Evolutionary conservation across 495 filamentous ascomycete species (phyloP), one percentile per base, ranked within the genome.

Genomic region (Cudoniella acicularis): DNA sequence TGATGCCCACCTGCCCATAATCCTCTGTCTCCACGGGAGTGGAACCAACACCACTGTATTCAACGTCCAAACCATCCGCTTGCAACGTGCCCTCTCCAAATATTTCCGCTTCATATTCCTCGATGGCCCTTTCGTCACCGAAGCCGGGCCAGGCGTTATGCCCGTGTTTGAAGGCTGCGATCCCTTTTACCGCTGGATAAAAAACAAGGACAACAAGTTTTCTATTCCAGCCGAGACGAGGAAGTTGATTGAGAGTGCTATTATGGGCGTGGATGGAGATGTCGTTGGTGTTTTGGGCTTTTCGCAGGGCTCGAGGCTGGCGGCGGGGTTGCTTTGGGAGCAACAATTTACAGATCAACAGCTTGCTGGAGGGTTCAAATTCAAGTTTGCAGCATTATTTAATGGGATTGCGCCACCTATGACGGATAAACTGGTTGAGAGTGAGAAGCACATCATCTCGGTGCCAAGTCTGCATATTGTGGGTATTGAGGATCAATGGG

Each of bases 11-110:
- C 40, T 65, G 63, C 64, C 64, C 24, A 24, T 52, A 17, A 60
- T 88, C 53, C 79, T 89, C 43, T 83, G 83, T 57, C 81, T 88
- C 17, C 85, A 88, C 65, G 85, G 82, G 9, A 75, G 77, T 58
- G 84, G 83, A 26, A 87, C 84, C 26, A 86, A 81, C 62, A 76
- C 69, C 41, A 56, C 68, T 0, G 83, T 84, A 56, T 83, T 87
- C 66, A 74, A 78, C 56, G 78, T 82, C 2, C 83, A 87, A 60
- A 81, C 82, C 10, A 72, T 85, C 82, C 62, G 64, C 72, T 67
- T 60, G 10, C 59, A 56, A 41, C 47, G 26, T 17, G 26, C 42
- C 3, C 59, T 67, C 2, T 45, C 52, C 16, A 1, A 49, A 8
- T 22, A 56, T 11, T 74, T 74, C 56, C 56, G 65, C 18, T 68